Base-by-base conservation (phyloP, 139 green algal genomes). In the Chlorella sp. region DNA sequence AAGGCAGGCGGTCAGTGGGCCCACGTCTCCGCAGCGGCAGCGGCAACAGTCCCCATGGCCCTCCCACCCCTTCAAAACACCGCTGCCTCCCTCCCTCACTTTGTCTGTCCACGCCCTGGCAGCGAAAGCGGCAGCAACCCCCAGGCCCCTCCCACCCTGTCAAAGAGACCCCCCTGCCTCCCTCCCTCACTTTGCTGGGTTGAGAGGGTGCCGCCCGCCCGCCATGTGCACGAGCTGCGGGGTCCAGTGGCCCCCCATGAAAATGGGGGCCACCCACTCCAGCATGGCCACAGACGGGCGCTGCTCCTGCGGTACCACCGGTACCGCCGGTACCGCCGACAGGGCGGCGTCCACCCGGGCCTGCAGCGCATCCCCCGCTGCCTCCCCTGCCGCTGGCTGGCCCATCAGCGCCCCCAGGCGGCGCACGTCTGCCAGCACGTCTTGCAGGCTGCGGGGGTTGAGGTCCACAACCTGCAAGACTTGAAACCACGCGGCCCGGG, bases 241-340 rank as follows among this genome's bases (percentile, higher is more conserved):
- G 39, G 96, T 98, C 96, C 96, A 98, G 88, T 98, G 96, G 22
- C 96, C 96, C 3, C 96, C 96, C 60, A 91, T 73, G 87, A 98
- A 98, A 15, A 98, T 90, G 0, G 96, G 96, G 28, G 95, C 94
- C 3, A 94, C 94, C 96, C 97, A 98, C 88, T 98, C 96, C 71
- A 97, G 37, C 64, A 98, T 96, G 0, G 93, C 94, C n/a, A 98
- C 95, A 61, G 64, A 79, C 11, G 90, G 87, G 34, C 48, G 48
- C 48, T 57, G 48, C 48, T 57, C 3, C 64, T 40, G n/a, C 86
- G 39, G 2, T 16, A 39, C 26, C 64, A 40, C 39, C 86, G 39
- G 2, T 16, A 39, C 26, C 37, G 18, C 22, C 83, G 30, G 48
- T 57, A 81, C 91, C 3, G 36, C 40, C 36, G 73, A 40, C 78